Conservation (phyloP, 306 rosid species). For the Castanea crenata region DNA sequence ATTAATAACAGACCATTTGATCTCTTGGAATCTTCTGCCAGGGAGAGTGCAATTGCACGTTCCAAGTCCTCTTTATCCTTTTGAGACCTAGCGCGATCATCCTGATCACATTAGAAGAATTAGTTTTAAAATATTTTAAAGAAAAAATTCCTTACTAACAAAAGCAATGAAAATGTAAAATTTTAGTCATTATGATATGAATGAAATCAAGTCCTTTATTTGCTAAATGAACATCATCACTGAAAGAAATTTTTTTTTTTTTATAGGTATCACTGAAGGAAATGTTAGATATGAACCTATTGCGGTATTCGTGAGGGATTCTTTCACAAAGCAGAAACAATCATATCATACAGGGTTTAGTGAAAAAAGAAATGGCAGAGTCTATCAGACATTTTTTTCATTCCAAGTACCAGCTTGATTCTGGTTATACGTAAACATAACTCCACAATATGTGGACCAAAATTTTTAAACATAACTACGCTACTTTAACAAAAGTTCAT, state of each 20-base stretch:
- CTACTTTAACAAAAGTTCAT: not conserved
- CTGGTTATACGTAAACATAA: not conserved
- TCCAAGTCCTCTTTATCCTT: slow-evolving; percentile 80
- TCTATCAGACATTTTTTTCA: not conserved
- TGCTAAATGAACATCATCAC: not conserved
- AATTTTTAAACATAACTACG: not conserved
- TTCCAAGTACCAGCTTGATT: not conserved
- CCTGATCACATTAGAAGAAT: slow-evolving; percentile 47
- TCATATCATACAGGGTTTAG: not conserved
- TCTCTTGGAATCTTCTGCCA: slow-evolving; percentile 65
- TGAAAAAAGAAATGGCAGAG: too few species aligned
- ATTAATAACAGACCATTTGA: slow-evolving; percentile 47
- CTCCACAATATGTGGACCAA: not conserved
- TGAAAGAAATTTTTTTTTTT: not conserved
- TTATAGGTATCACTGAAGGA: not conserved
- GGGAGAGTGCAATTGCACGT: slow-evolving; percentile 66
- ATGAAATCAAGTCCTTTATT: not conserved
- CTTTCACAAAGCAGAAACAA: not conserved
- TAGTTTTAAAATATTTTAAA: not conserved
- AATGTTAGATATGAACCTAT: not conserved
- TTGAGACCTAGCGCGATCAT: slow-evolving; percentile 60
- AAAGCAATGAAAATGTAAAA: not conserved
- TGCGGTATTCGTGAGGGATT: not conserved
- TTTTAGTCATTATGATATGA: slow-evolving; percentile 1
- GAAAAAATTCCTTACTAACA: not conserved